These are phyloP conservation scores for Mentha longifolia DNA, from an alignment of 257 asterid genomes.

Conservation along the genomic window DNA sequence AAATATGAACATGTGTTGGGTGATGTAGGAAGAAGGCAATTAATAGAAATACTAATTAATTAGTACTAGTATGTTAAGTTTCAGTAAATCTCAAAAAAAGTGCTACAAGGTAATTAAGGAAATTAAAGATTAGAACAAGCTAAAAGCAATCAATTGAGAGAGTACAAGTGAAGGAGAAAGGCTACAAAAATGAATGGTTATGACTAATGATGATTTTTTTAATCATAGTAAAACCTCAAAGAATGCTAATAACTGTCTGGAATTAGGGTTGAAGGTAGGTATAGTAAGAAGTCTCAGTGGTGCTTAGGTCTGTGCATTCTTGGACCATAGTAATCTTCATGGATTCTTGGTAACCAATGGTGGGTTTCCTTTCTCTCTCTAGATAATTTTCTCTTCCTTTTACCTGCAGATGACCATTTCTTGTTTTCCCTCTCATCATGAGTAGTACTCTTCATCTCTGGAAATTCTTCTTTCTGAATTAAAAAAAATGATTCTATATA, in stretches of 20 bases:
- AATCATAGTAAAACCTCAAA: neutral
- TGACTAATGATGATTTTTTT: slow-evolving; percentile 18
- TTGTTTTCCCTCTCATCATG: slow-evolving; percentile 28
- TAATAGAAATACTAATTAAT: neutral
- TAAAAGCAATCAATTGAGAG: neutral
- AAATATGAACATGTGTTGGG: too few relatives aligned
- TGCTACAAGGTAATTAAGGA: slow-evolving; percentile 33
- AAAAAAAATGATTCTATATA: neutral
- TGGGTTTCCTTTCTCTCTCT: slow-evolving; percentile 52
- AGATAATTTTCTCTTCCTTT: slow-evolving; percentile 51
- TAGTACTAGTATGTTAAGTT: neutral
- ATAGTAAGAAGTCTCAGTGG: slow-evolving; percentile 40
- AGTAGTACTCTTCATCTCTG: neutral
- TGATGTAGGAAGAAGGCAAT: too few relatives aligned
- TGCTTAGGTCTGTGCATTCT: slow-evolving; percentile 67
- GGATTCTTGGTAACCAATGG: slow-evolving; percentile 78
- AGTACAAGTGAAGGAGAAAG: slow-evolving; percentile 4
- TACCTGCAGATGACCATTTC: slow-evolving; percentile 54
- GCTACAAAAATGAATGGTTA: slow-evolving; percentile 39
- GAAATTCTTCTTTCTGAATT: slow-evolving; percentile 32
- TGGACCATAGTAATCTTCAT: slow-evolving; percentile 87
- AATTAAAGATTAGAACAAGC: slow-evolving; percentile 10
- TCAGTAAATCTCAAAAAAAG: slow-evolving; percentile 1
- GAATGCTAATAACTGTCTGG: slow-evolving; percentile 26
- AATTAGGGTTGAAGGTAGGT: neutral